Conservation (phyloP, 768 basidiomycete genomes). For the Mycena amicta region DNA sequence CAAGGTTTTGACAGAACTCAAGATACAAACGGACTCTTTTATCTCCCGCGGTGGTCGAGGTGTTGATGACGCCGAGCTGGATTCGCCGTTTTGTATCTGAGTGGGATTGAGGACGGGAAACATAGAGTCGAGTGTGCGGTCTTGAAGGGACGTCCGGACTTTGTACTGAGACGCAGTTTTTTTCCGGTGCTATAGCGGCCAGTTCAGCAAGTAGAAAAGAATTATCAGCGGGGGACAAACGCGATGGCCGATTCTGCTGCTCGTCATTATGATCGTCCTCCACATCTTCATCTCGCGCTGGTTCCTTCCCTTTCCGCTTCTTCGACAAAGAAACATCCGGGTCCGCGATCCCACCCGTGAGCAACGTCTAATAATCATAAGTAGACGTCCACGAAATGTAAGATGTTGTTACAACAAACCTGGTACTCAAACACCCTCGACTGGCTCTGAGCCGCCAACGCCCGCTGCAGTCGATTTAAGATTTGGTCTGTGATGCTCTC, state of each 20-base stretch:
- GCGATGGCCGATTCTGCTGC: neutral
- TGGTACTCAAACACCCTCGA: slow-evolving; percentile 75
- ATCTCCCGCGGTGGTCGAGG: slow-evolving; percentile 52
- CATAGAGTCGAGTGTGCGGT: slow-evolving; percentile 95
- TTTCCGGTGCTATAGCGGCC: slow-evolving; percentile 35
- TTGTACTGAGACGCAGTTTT: slow-evolving; percentile 82
- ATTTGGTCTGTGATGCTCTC: slow-evolving; percentile 81
- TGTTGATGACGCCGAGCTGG: slow-evolving; percentile 19
- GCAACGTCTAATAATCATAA: slow-evolving; percentile 49
- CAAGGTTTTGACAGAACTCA: slow-evolving; percentile 74
- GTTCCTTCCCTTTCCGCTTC: slow-evolving; percentile 45
- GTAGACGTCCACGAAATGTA: neutral
- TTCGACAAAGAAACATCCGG: slow-evolving; percentile 29
- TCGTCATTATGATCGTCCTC: slow-evolving; percentile 31
- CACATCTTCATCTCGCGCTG: slow-evolving; percentile 24
- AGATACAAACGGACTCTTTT: slow-evolving; percentile 71
- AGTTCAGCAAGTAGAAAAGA: neutral
- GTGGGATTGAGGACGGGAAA: slow-evolving; percentile 69
- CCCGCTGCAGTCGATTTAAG: slow-evolving; percentile 68
- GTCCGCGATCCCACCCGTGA: slow-evolving; percentile 54
- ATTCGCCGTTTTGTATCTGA: slow-evolving; percentile 32
- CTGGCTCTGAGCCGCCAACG: slow-evolving; percentile 60
- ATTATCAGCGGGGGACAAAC: neutral
- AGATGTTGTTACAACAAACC: slow-evolving; percentile 29
- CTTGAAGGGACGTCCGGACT: slow-evolving; percentile 84